Base-by-base conservation (phyloP, 208 protist genomes). In the Trypanosoma platydactyli region DNA sequence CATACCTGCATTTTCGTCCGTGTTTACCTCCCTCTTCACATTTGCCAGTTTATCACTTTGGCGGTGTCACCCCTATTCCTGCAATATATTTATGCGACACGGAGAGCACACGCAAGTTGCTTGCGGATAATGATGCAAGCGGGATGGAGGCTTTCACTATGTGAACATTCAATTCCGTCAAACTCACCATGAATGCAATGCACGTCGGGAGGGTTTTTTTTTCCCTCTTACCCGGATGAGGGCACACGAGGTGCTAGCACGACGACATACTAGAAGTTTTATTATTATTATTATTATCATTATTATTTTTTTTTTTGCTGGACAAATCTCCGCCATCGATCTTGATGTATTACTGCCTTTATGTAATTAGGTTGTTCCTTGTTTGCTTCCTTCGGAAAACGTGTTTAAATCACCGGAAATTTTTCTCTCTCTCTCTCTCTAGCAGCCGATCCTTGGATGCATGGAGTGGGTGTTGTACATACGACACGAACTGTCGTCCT, bases 261-360 rank as follows among this genome's bases (percentile, higher is more conserved):
- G n/a, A n/a, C n/a, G n/a, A n/a, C n/a, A n/a, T n/a, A n/a, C n/a
- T n/a, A n/a, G n/a, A n/a, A n/a, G n/a, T n/a, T n/a, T n/a, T n/a
- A n/a, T n/a, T n/a, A n/a, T n/a, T n/a, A n/a, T n/a, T n/a, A n/a
- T n/a, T n/a, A n/a, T n/a, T n/a, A n/a, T n/a, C n/a, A n/a, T n/a
- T n/a, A n/a, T n/a, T n/a, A n/a, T 49, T 29, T 49, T 49, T 61
- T 29, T 30, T 27, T 25, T 1, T 76, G 38, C 68, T 83, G 16
- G 81, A 81, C 59, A 71, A 62, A 41, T 83, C 75, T 7, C 77
- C 84, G 4, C 55, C 86, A 5, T 68, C 75, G 3, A 50, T 89
- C 25, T 57, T 72, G n/a, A 20, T 77, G 15, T 88, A 77, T 44
- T 91, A 86, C 63, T 80, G 79, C 51, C 53, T 88, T 49, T 86